Evolutionary conservation across 495 filamentous ascomycete species (phyloP), one percentile per base, ranked within the genome.

Genomic region (Hypoxylon trugodes): DNA sequence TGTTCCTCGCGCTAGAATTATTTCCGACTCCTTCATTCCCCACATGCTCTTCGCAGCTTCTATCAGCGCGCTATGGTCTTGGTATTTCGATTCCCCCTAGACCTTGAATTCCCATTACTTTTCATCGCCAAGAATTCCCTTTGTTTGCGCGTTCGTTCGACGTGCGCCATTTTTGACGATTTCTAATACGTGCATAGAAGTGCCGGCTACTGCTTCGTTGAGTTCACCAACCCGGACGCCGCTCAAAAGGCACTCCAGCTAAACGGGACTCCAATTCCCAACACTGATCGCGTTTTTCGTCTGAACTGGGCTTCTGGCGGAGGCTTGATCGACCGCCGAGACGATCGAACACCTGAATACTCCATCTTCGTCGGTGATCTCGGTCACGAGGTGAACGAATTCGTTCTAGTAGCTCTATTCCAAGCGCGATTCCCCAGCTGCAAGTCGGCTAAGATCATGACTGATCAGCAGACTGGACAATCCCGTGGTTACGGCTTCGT

Each of bases 371-470:
- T 99, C 54, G 95, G 95, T 61, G 95, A 99, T 69, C 87, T 99
- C 54, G 95, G 95, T 33, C 95, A 96, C 0, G 95, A 99, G 77
- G 95, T 99, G 65, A 99, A 97, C 74, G 95, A 99, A 82, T 97
- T 96, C 65, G 95, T 97, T 32, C 84, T 99, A 24, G 92, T 97
- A 38, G 96, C 92, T 2, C 87, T 99, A 47, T 99, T 99, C 83
- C 95, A 99, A 76, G 87, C 86, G 63, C 90, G 93, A 28, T 99
- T 95, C 82, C 91, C 90, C 0, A 96, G 92, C 4, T 98, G 96
- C 90, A 98, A 98, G 81, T 97, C 93, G 7, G 95, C 96, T 59
- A 99, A 99, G 83, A 99, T 99, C 77, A 99, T 99, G 95, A 96
- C 96, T 37, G 95, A 99, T 69, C 95, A 96, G 51, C 95, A 98